phyloP scores from a whole-genome alignment of 2,329 filamentous ascomycete species.

The Rutstroemia sp. region DNA sequence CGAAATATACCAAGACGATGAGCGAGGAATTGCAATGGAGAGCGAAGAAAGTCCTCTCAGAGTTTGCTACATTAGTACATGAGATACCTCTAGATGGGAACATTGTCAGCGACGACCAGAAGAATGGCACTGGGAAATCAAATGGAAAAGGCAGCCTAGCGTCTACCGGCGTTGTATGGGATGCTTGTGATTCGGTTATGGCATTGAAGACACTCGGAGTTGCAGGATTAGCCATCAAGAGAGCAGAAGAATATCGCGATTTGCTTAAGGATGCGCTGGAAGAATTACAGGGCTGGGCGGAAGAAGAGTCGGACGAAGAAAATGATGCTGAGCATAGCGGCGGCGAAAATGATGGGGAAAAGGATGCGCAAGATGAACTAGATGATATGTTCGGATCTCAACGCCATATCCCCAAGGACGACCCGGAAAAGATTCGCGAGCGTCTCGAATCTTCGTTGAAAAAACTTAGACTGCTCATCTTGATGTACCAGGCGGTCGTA shows the following conservation, averaged over 20 bases:
- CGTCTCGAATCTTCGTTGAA: slow-evolving; percentile 57
- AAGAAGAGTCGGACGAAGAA: slow-evolving; percentile 59
- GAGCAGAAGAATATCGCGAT: slow-evolving; percentile 66
- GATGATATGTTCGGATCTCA: slow-evolving; percentile 61
- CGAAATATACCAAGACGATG: slow-evolving; percentile 55
- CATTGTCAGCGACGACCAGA: slow-evolving; percentile 39
- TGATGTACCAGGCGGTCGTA: slow-evolving; percentile 61
- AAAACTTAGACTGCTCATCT: slow-evolving; percentile 56
- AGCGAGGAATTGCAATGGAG: slow-evolving; percentile 55
- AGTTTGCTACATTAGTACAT: slow-evolving; percentile 52
- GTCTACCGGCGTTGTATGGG: slow-evolving; percentile 74
- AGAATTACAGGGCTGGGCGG: slow-evolving; percentile 83
- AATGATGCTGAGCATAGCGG: slow-evolving; percentile 48
- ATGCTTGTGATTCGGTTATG: slow-evolving; percentile 67
- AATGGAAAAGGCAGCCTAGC: slow-evolving; percentile 47
- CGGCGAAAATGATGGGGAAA: slow-evolving; percentile 33
- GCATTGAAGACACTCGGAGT: slow-evolving; percentile 60
- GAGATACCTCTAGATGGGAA: slow-evolving; percentile 54
- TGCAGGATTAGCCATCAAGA: slow-evolving; percentile 60
- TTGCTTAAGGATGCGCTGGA: slow-evolving; percentile 75
- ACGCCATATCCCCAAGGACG: slow-evolving; percentile 53
- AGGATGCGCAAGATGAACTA: slow-evolving; percentile 47
- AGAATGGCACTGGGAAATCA: slow-evolving; percentile 33
- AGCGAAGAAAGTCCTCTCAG: slow-evolving; percentile 52
- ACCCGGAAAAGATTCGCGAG: slow-evolving; percentile 57